A percentile compares a stretch with the other conserved stretches of the same genome.
Evolutionary conservation across 2,329 filamentous ascomycete species (phyloP).

Genomic region (Mollisiaceae sp.): DNA sequence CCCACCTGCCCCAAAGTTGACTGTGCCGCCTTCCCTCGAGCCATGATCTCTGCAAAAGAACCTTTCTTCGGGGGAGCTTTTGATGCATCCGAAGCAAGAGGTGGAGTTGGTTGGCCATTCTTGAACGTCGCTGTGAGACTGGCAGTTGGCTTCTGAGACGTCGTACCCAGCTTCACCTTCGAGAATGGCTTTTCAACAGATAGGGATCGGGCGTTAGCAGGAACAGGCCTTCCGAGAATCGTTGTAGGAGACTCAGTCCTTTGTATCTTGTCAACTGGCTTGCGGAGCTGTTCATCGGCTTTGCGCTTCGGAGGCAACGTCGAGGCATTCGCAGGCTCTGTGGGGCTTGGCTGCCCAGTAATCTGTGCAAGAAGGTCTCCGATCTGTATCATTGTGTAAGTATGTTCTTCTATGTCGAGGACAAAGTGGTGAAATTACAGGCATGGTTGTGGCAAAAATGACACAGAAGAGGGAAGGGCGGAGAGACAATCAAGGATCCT

Average conservation of each 20-base stretch:
- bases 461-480: neutral
- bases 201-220: constrained; percentile 25
- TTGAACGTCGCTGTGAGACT: constrained; percentile 24
- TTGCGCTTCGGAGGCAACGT: constrained; percentile 58
- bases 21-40: constrained; percentile 71
- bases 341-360: constrained; percentile 54
- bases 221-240: constrained; percentile 34
- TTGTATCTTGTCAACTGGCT: constrained; percentile 49
- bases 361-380: constrained; percentile 66
- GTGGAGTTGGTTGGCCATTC: constrained; percentile 38
- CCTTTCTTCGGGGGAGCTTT: constrained; percentile 67
- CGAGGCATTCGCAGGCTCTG: constrained; percentile 42
- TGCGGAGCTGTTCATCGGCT: constrained; percentile 56
- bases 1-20: constrained; percentile 65
- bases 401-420: constrained; percentile 21
- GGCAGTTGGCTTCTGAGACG: constrained; percentile 1
- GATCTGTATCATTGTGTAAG: constrained; percentile 49
- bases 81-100: constrained; percentile 25
- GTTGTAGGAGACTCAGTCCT: constrained; percentile 41
- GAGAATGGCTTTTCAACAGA: constrained; percentile 31
- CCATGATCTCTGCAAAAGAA: constrained; percentile 76
- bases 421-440: constrained; percentile 30
- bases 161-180: constrained; percentile 31
- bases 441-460: constrained; percentile 29
- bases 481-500: constrained; percentile 1